Base-by-base conservation (phyloP, 1,139 yeast genomes). In the Protomyces inundatus region DNA sequence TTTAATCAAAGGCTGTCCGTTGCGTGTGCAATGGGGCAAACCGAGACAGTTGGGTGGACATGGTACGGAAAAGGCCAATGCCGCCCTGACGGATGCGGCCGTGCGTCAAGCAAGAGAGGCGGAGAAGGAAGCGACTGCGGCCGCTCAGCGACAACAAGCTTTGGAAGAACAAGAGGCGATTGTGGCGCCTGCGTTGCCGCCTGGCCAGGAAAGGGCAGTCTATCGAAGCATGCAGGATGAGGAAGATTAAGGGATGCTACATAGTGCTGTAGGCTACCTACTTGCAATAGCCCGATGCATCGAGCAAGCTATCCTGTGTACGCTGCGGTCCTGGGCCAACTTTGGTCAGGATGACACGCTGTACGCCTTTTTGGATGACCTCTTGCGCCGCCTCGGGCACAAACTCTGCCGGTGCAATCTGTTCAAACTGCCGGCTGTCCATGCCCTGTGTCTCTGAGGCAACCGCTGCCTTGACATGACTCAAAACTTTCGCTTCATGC, bases 271-370 rank as follows among this genome's bases (percentile, higher is more conserved):
- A 23, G 23, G 23, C 23, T 23, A 23, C 23, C 16, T 9, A 42
- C 32, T 14, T 16, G 48, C 16, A 30, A 14, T n/a, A 42, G 9
- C 48, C 48, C 9, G 32, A 42, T 14, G 48, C 48, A n/a, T 42
- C 65, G 23, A 67, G 45, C 9, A 68, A 64, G 39, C 63, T 55
- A 32, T 63, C 65, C 5, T 46, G 54, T 40, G 61, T 45, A 45
- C 50, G 53, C 33, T 45, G 64, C 16, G 98, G 97, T 54, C 97
- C 98, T 35, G 83, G 83, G 56, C 98, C 98, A 65, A 90, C 90
- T 70, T 83, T 78, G 23, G 98, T 90, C 73, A 88, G 79, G 68
- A 93, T 93, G 55, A 93, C 83, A 71, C 87, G 84, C 54, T 90
- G 83, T 62, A 93, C 90, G 62, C 96, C 95, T 6, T 34, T 30